phyloP scores from a whole-genome alignment of 1,284 basidiomycete species.

The Fomitiporia mediterranea region DNA sequence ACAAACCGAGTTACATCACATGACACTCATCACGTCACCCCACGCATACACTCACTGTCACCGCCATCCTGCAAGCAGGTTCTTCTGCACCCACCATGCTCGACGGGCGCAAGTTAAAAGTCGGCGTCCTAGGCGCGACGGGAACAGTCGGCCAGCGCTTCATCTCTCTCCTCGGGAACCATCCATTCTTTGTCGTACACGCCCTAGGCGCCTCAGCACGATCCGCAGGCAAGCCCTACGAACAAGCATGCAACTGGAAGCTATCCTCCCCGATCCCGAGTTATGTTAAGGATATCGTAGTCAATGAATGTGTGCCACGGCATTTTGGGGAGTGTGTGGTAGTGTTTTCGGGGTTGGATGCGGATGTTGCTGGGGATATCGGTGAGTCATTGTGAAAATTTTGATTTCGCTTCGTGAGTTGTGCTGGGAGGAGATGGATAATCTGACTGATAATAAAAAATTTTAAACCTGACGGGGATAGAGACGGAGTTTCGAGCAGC shows the following conservation, averaged over 20 bases:
- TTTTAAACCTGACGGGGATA: too few relatives aligned
- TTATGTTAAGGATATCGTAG: slow-evolving; percentile 62
- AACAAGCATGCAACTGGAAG: slow-evolving; percentile 86
- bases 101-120: slow-evolving; percentile 51
- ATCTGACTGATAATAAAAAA: too few relatives aligned
- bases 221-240: slow-evolving; percentile 86
- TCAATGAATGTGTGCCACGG: slow-evolving; percentile 77
- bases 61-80: neutral
- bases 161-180: slow-evolving; percentile 81
- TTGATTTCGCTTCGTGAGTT: slow-evolving; percentile 1
- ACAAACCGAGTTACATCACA: neutral
- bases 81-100: slow-evolving; percentile 21
- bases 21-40: neutral
- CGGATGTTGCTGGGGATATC: slow-evolving; percentile 92
- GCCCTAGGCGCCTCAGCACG: slow-evolving; percentile 87
- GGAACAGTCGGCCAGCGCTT: slow-evolving; percentile 96
- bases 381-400: slow-evolving; percentile 46
- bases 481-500: slow-evolving; percentile 86
- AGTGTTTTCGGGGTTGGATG: slow-evolving; percentile 94
- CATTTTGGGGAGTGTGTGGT: slow-evolving; percentile 81
- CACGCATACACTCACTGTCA: neutral
- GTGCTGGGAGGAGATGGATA: too few relatives aligned
- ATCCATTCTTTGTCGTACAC: slow-evolving; percentile 90
- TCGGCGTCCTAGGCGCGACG: slow-evolving; percentile 94
- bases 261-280: slow-evolving; percentile 76